These are phyloP conservation scores for Ceratobasidium sp. DNA, from an alignment of 1,284 basidiomycete species.

Conservation along the genomic window DNA sequence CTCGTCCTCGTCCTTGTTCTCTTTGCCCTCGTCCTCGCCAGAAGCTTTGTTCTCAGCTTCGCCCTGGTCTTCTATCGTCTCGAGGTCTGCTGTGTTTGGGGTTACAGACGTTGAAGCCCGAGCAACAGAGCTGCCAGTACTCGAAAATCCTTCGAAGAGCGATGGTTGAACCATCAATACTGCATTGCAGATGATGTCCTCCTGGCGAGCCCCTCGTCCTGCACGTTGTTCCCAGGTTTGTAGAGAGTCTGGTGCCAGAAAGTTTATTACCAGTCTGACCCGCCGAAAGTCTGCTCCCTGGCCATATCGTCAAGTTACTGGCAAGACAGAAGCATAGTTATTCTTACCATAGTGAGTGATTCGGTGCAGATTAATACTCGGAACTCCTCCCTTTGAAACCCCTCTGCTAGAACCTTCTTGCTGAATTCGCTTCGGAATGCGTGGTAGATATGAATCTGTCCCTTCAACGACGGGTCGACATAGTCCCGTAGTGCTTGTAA, in stretches of 20 bases:
- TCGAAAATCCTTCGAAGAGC: too few species aligned
- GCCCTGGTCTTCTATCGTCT: too few species aligned
- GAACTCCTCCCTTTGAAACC: neutral
- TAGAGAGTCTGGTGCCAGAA: neutral
- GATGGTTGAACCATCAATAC: slow-evolving; percentile 2
- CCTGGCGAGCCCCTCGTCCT: neutral
- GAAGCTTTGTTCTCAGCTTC: too few species aligned
- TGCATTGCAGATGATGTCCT: neutral
- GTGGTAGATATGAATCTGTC: neutral
- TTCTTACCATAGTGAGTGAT: neutral
- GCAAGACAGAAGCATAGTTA: neutral
- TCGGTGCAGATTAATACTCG: slow-evolving; percentile 4
- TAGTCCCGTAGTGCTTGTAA: neutral
- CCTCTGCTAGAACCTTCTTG: neutral
- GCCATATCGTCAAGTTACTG: neutral
- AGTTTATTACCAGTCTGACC: neutral
- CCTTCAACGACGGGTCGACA: neutral
- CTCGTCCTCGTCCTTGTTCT: too few species aligned
- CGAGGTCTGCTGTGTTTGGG: too few species aligned
- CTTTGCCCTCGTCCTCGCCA: too few species aligned
- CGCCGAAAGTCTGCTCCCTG: slow-evolving; percentile 10
- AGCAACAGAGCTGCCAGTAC: too few species aligned
- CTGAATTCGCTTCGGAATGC: neutral
- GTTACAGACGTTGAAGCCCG: too few species aligned
- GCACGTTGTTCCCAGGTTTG: neutral